Conservation (phyloP, 1,139 yeast genomes). For the Pichia sp. region DNA sequence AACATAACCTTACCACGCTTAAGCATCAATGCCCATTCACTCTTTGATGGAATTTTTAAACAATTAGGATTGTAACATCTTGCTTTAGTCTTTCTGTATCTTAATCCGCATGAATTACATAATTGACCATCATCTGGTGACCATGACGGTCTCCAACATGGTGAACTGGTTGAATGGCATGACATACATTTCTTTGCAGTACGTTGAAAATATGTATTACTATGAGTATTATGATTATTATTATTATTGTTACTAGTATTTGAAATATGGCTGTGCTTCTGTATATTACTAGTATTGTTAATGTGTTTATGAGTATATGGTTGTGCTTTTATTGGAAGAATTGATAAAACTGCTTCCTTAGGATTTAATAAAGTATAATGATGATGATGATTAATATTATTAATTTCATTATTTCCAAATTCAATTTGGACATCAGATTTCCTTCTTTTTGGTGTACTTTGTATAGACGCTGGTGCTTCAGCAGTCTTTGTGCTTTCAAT, state of each 20-base stretch:
- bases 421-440: too few relatives aligned
- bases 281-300: not conserved
- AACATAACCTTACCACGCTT: slow-evolving; percentile 47
- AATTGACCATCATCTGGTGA: slow-evolving; percentile 74
- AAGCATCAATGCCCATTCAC: slow-evolving; percentile 90
- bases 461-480: slow-evolving; percentile 16
- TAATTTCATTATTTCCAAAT: too few relatives aligned
- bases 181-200: slow-evolving; percentile 68
- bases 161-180: slow-evolving; percentile 87
- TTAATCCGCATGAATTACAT: slow-evolving; percentile 92
- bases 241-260: not conserved
- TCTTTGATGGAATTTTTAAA: slow-evolving; percentile 89
- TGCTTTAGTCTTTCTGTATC: slow-evolving; percentile 91
- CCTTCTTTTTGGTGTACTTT: slow-evolving; percentile 10
- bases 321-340: slow-evolving; percentile 3
- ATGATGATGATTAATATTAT: too few relatives aligned
- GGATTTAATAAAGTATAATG: too few relatives aligned
- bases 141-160: slow-evolving; percentile 99
- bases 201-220: slow-evolving; percentile 5
- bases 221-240: not conserved
- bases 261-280: not conserved
- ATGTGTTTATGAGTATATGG: too few relatives aligned
- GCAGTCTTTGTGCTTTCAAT: slow-evolving; percentile 13
- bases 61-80: slow-evolving; percentile 74
- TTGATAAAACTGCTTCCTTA: slow-evolving; percentile 1